phyloP scores from a whole-genome alignment of 495 filamentous ascomycete species.

The Xylaria telfairii region DNA sequence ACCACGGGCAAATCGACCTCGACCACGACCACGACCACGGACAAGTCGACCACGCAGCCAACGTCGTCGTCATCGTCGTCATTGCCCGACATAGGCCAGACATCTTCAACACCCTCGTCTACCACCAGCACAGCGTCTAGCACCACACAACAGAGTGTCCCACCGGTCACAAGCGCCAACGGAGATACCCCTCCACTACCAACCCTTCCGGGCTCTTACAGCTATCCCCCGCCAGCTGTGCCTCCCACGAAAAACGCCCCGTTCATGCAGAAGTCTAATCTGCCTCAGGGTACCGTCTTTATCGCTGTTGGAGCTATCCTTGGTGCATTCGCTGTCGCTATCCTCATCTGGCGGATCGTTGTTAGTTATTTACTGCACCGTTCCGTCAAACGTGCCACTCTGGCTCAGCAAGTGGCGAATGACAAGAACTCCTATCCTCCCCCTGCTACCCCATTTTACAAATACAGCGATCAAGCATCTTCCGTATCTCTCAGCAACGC shows the following conservation, averaged over 20 bases:
- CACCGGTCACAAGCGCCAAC: conserved; percentile 35
- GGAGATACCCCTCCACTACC: conserved; percentile 49
- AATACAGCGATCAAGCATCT: conserved; percentile 62
- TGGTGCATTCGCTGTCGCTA: conserved; percentile 76
- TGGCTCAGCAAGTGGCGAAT: conserved; percentile 70
- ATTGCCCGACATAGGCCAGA: conserved; percentile 19
- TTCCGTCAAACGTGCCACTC: conserved; percentile 79
- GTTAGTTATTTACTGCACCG: conserved; percentile 93
- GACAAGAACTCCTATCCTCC: conserved; percentile 63
- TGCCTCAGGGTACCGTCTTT: conserved; percentile 95
- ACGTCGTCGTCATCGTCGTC: too few species aligned
- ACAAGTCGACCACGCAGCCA: too few species aligned
- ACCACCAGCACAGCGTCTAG: conserved; percentile 29
- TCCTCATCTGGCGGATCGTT: conserved; percentile 86
- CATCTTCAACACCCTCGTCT: conserved; percentile 23
- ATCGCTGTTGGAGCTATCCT: conserved; percentile 90
- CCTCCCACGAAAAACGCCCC: conserved; percentile 86
- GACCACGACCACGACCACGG: too few species aligned
- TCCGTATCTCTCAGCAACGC: conserved; percentile 66
- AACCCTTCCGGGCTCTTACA: conserved; percentile 51
- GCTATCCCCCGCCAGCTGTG: conserved; percentile 68
- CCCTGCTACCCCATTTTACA: conserved; percentile 61
- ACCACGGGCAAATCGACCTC: conserved; percentile 11
- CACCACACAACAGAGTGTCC: conserved; percentile 34
- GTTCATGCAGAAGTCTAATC: conserved; percentile 90